Base-by-base conservation (phyloP, 192 early-diverging fungal genomes). In the Backusella tuberculispora region DNA sequence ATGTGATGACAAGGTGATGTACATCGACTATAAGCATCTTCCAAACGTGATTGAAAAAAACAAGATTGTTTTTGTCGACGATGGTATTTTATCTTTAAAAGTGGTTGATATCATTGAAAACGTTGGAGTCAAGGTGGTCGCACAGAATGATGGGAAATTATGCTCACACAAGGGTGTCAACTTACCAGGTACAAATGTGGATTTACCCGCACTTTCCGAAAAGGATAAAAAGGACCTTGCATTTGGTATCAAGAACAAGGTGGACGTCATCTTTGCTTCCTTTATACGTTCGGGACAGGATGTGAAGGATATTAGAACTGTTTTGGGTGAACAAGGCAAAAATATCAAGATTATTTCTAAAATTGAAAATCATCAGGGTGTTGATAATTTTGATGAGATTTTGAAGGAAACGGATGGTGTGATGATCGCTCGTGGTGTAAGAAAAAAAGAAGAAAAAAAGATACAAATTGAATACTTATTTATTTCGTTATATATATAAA, bases 331-430 rank as follows among this genome's bases (percentile, higher is more conserved):
- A 40, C 80, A 83, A 40, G 93, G 92, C 50, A 91, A 89, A 72
- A 69, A 88, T 75, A 96, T 98, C 88, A 95, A 96, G 87, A 96
- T 98, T 73, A 95, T 98, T 34, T 90, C 90, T 72, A 98, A 98
- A 88, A 96, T 98, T 75, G 96, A 97, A 83, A 94, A 92, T 73
- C 93, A 94, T 74, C 92, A 98, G 87, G 96, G 95, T 38, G 88
- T 96, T 44, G 83, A 90, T 78, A 97, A 97, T 82, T 96, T 98
- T 89, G 96, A 97, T 80, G 95, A 95, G 66, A 98, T 98, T 80
- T 82, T 98, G 60, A 84, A 78, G 50, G 95, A 90, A 69, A 92
- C 94, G 14, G 96, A 98, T 78, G 96, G 95, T 56, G 90, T 98
- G 73, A 98, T 98, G 95, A 92, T 97, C 72, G 96, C 95, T 26